Evolutionary conservation across 768 basidiomycete species (phyloP), one percentile per base, ranked within the genome.

Genomic region (Pleurotus eryngii): DNA sequence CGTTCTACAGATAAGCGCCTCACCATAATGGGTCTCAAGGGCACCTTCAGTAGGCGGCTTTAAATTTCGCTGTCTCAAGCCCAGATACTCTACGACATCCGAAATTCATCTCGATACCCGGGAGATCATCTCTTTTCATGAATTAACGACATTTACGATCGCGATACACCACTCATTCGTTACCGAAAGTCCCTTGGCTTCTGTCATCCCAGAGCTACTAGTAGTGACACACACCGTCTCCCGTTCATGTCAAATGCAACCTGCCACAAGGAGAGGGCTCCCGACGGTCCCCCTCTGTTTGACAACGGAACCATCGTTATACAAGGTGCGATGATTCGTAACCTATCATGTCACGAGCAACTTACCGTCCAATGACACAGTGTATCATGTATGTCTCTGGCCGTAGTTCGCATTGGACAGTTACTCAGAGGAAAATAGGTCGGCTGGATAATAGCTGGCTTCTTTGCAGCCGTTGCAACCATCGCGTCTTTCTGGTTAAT

Each of bases 401-500:
- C 8, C n/a, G 26, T 37, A 46, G 17, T 53, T 51, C 35, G 27
- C 38, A 18, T 6, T 18, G 4, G 11, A 24, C 18, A 35, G 8
- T 37, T 14, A 12, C 45, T 47, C 14, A 58, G 9, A 49, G 8
- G 49, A 40, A 9, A n/a, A 30, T 56, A 87, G 85, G 76, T 87
- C 58, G 89, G 89, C 0, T 90, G 88, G 87, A 78, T 89, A 42
- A 67, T 88, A 27, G 75, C 81, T 40, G 84, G 83, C 3, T 73
- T 77, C 58, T 85, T 89, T 67, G 78, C 86, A 1, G 39, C 83
- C 8, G 61, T 85, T 27, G 80, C 88, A 3, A 77, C 78, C 4
- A 67, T 74, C 17, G 72, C 75, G n/a, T 89, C 88, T 0, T 76
- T 82, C 59, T 91, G 89, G 89, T 76, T 90, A n/a, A 83, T 92